Conservation (phyloP, 805 yeast genomes). For the Debaryomyces tyrocola region DNA sequence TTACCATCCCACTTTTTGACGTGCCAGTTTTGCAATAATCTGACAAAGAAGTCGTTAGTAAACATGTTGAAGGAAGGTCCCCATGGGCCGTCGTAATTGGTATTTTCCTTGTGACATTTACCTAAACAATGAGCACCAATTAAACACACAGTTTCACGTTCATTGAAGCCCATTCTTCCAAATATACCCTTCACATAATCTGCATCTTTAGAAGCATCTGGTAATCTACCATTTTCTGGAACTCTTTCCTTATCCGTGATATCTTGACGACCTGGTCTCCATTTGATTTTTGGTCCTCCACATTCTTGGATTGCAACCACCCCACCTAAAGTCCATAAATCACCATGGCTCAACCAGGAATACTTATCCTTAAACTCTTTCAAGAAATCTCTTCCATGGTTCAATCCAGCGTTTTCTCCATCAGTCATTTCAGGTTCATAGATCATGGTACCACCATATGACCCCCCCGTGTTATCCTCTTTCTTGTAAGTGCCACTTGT, state of each 20-base stretch:
- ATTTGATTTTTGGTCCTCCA: slow-evolving; percentile 74
- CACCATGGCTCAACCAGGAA: slow-evolving; percentile 78
- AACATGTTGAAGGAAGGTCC: slow-evolving; percentile 39
- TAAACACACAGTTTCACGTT: slow-evolving; percentile 41
- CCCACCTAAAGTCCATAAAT: slow-evolving; percentile 77
- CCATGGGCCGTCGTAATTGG: slow-evolving; percentile 49
- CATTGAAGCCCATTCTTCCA: slow-evolving; percentile 49
- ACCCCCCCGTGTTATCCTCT: slow-evolving; percentile 31
- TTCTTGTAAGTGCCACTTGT: slow-evolving; percentile 31
- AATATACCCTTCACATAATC: slow-evolving; percentile 65
- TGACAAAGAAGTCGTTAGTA: slow-evolving; percentile 39
- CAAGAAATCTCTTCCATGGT: slow-evolving; percentile 54
- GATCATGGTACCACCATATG: slow-evolving; percentile 39
- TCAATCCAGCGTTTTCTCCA: slow-evolving; percentile 61
- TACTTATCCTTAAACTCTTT: slow-evolving; percentile 55
- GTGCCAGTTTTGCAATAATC: slow-evolving; percentile 56
- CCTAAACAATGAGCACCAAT: slow-evolving; percentile 46
- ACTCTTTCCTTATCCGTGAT: slow-evolving; percentile 45
- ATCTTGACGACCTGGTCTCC: slow-evolving; percentile 84
- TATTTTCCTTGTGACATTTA: slow-evolving; percentile 33
- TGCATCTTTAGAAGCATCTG: slow-evolving; percentile 67
- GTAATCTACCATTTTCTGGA: slow-evolving; percentile 71
- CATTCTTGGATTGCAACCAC: slow-evolving; percentile 75
- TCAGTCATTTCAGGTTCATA: slow-evolving; percentile 32
- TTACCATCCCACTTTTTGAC: slow-evolving; percentile 41